A percentile compares a stretch with the other conserved stretches of the same genome.
These are phyloP conservation scores for Candida schatavii DNA, from an alignment of 805 yeast species.

Conservation along the genomic window DNA sequence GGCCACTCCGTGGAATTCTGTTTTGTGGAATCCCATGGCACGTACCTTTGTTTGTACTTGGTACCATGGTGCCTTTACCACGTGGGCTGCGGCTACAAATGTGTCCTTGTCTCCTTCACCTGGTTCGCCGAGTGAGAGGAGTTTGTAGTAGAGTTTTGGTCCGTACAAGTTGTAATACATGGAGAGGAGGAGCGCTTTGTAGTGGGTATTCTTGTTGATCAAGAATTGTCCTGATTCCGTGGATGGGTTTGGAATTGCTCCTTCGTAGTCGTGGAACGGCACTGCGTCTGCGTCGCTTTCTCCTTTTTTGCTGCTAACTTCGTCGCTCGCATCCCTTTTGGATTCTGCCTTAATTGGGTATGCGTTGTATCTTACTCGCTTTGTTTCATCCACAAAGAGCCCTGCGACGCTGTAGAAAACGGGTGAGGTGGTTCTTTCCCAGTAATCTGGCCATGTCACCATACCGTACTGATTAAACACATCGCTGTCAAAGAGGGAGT, in stretches of 20 bases:
- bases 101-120: slow-evolving; percentile 24
- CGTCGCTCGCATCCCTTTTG: background rate
- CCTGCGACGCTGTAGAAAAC: slow-evolving; percentile 18
- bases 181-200: slow-evolving; percentile 23
- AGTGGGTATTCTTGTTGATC: slow-evolving; percentile 26
- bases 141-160: slow-evolving; percentile 14
- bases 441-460: slow-evolving; percentile 22
- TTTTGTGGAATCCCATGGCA: slow-evolving; percentile 23
- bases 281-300: slow-evolving; percentile 5
- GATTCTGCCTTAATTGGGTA: slow-evolving; percentile 4
- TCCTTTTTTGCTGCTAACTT: background rate
- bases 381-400: slow-evolving; percentile 11
- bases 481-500: slow-evolving; percentile 21
- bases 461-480: slow-evolving; percentile 14
- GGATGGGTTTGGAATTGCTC: slow-evolving; percentile 26
- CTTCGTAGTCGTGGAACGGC: slow-evolving; percentile 26
- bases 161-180: slow-evolving; percentile 28
- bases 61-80: slow-evolving; percentile 10
- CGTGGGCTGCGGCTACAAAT: slow-evolving; percentile 16
- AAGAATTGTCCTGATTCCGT: slow-evolving; percentile 30
- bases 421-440: slow-evolving; percentile 23
- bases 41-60: slow-evolving; percentile 16
- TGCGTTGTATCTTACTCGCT: slow-evolving; percentile 6
- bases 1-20: slow-evolving; percentile 16
- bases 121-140: slow-evolving; percentile 17